A percentile compares a stretch with the other conserved stretches of the same genome.
These are phyloP conservation scores for Venturia aucupariae DNA, from an alignment of 2,329 filamentous ascomycete species.

Conservation along the genomic window DNA sequence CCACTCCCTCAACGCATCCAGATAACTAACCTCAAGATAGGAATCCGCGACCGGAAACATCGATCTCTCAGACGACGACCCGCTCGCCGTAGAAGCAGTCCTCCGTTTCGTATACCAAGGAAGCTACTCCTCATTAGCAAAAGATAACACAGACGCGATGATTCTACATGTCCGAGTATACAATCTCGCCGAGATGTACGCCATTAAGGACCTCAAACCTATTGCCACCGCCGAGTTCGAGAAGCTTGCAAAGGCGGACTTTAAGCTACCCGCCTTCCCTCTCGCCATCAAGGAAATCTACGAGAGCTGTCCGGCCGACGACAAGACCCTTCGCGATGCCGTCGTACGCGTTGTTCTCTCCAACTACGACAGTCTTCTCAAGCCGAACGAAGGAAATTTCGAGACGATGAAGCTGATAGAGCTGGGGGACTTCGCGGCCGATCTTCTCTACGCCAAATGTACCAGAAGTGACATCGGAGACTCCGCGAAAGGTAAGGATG, in stretches of 20 bases:
- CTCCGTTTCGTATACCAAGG: neutral
- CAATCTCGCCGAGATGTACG: neutral
- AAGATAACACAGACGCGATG: neutral
- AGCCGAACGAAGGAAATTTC: neutral
- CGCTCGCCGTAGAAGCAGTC: neutral
- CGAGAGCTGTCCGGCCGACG: neutral
- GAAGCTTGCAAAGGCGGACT: neutral
- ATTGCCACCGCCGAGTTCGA: neutral
- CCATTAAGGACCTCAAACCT: neutral
- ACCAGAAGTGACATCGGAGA: neutral
- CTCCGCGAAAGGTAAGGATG: neutral
- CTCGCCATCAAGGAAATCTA: neutral
- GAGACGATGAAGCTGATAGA: neutral
- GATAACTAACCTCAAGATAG: neutral
- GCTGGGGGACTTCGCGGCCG: neutral
- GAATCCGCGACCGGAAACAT: neutral
- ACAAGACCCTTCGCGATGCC: neutral
- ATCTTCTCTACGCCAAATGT: neutral
- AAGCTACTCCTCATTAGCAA: neutral
- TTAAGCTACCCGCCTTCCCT: neutral
- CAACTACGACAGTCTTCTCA: neutral
- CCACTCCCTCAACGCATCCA: neutral
- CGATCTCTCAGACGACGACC: slow-evolving; percentile 6
- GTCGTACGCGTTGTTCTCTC: neutral
- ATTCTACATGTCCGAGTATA: neutral